Conservation (phyloP, 1,284 basidiomycete species). For the Tilletia indica region DNA sequence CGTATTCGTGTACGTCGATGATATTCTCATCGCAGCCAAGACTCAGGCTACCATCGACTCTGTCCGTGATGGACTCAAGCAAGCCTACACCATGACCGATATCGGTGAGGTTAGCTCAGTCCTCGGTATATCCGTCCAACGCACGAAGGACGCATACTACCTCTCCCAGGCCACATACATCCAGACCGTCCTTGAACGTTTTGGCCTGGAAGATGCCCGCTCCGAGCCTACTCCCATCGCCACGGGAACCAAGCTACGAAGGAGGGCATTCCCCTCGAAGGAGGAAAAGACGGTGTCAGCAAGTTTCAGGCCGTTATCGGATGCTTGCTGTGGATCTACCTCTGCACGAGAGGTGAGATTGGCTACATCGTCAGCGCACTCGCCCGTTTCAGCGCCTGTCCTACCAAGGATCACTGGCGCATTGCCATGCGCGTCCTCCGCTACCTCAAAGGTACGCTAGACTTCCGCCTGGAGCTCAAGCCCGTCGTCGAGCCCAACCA, state of each 20-base stretch:
- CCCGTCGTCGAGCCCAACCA: background rate
- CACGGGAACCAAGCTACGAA: background rate
- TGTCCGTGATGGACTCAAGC: background rate
- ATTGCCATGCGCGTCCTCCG: background rate
- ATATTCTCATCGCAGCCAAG: background rate
- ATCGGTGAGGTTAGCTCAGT: constrained; percentile 1
- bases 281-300: constrained; percentile 3
- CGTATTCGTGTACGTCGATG: constrained; percentile 12
- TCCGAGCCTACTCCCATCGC: background rate
- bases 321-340: background rate
- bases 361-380: constrained; percentile 1
- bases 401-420: background rate
- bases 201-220: background rate
- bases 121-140: constrained; percentile 1
- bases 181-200: background rate
- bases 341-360: background rate
- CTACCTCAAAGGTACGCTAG: background rate
- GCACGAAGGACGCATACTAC: constrained; percentile 10
- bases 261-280: background rate
- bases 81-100: constrained; percentile 1
- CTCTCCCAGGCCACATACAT: background rate
- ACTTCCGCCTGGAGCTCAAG: background rate
- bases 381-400: background rate
- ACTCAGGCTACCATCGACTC: background rate
- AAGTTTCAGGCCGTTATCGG: background rate